Evolutionary conservation across 2,329 filamentous ascomycete species (phyloP), one percentile per base, ranked within the genome.

Genomic region (Lasiodiplodia sp.): DNA sequence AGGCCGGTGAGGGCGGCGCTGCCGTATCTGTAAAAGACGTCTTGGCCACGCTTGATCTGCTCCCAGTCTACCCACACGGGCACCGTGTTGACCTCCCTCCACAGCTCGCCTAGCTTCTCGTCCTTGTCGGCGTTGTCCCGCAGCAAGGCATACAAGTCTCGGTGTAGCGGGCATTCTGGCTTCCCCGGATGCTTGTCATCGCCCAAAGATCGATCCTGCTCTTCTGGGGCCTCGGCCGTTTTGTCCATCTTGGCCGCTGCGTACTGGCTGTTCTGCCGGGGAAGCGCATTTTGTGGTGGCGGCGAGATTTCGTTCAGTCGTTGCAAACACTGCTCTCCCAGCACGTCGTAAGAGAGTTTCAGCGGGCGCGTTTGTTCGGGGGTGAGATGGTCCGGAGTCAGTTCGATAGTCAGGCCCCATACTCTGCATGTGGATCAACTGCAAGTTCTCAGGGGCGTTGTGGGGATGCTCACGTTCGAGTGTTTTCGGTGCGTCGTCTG

Each of bases 61-160:
- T 86, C 86, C 91, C 91, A 94, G 75, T 94, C 88, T 2, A 94
- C 92, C 91, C 91, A 94, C 0, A 86, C 82, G 0, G 92, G 92
- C 4, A 93, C 79, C 0, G 85, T 88, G 68, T 88, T 90, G 68
- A 91, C 83, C 74, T 93, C 84, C 0, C 79, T 76, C 92, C 91
- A 94, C 10, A 95, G 80, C 66, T 85, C 73, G 8, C 77, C 73
- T 25, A 89, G 80, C 49, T 86, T 85, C 28, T 85, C 80, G 72
- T 94, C 86, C 6, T 83, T 81, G 2, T 80, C 76, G 11, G 84
- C 82, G 76, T 93, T 83, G 6, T 90, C 83, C 72, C 83, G 80
- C 1, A 95, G 79, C 10, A 93, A 78, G 12, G 81, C 81, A 74
- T 91, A 93, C 1, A 92, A 76, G 73, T 93, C 91, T 72, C 88